Evolutionary conservation across 257 asterid species (phyloP).

Genomic region (Nicotiana tabacum): DNA sequence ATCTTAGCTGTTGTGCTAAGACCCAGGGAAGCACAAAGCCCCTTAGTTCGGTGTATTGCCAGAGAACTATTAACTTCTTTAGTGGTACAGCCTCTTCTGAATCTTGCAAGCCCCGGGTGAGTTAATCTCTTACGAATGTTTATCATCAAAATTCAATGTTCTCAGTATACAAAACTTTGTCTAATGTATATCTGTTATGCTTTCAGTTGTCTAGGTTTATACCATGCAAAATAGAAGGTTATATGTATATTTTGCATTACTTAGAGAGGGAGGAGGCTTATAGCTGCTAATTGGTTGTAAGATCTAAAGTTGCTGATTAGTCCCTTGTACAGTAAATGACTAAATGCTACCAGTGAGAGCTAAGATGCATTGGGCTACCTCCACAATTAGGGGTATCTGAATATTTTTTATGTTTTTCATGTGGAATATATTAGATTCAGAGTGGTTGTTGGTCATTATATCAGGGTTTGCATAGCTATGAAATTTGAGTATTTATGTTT

Average conservation of each 20-base stretch:
- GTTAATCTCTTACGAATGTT: constrained; percentile 29
- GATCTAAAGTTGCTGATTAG: background rate
- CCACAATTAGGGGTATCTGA: background rate
- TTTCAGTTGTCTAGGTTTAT: background rate
- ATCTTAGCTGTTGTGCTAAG: constrained; percentile 82
- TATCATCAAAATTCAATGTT: background rate
- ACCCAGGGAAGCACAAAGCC: constrained; percentile 92
- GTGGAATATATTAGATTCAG: background rate
- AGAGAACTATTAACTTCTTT: constrained; percentile 90
- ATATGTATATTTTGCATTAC: background rate
- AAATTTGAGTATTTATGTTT: background rate
- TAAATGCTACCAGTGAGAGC: background rate
- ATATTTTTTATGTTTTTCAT: background rate
- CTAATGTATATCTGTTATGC: background rate
- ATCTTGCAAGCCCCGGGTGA: constrained; percentile 88
- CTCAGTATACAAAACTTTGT: background rate
- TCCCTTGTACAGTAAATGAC: background rate
- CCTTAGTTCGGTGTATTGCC: constrained; percentile 88
- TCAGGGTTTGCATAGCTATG: background rate
- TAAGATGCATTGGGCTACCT: background rate
- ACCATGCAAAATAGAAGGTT: background rate
- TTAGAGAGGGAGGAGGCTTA: background rate
- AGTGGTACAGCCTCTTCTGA: constrained; percentile 91
- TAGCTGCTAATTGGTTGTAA: background rate
- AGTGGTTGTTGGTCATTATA: background rate